A percentile compares a stretch with the other conserved stretches of the same genome.
phyloP scores from a whole-genome alignment of 23 red algal genomes.

The Gracilaria caudata region DNA sequence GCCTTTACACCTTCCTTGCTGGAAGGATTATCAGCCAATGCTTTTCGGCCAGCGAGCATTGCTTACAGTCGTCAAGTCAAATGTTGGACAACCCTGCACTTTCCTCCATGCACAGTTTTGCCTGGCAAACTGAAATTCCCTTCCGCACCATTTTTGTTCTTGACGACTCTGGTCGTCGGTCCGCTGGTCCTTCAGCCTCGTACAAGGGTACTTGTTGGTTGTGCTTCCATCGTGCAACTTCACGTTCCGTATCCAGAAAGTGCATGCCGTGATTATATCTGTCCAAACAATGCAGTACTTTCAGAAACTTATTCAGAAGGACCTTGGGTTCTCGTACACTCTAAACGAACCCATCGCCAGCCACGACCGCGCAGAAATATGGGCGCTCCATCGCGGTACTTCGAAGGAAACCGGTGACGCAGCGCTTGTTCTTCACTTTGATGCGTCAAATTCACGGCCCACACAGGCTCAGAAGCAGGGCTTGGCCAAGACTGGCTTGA shows the following conservation, averaged over 20 bases:
- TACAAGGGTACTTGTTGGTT: neutral
- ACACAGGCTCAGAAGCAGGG: neutral
- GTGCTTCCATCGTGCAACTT: neutral
- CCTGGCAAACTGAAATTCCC: too few relatives aligned
- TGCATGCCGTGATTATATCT: neutral
- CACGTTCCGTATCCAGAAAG: neutral
- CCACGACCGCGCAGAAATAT: slow-evolving; percentile 54
- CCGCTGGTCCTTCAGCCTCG: too few relatives aligned
- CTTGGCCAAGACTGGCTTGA: slow-evolving; percentile 65
- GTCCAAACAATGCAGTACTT: slow-evolving; percentile 64
- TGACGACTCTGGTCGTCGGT: neutral
- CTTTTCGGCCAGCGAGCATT: neutral
- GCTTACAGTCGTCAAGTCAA: neutral
- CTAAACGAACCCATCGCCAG: slow-evolving; percentile 44
- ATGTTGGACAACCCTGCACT: neutral
- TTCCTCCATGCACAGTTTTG: too few relatives aligned
- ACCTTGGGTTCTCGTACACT: slow-evolving; percentile 63
- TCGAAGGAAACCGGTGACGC: slow-evolving; percentile 45
- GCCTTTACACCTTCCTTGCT: neutral
- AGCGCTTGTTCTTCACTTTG: slow-evolving; percentile 59
- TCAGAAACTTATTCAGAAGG: slow-evolving; percentile 82
- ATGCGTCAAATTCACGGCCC: slow-evolving; percentile 32
- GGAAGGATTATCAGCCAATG: neutral
- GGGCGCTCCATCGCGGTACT: slow-evolving; percentile 59
- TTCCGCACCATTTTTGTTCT: too few relatives aligned